Evolutionary conservation across 768 basidiomycete species (phyloP), one percentile per base, ranked within the genome.

Genomic region (Terana coerulea): DNA sequence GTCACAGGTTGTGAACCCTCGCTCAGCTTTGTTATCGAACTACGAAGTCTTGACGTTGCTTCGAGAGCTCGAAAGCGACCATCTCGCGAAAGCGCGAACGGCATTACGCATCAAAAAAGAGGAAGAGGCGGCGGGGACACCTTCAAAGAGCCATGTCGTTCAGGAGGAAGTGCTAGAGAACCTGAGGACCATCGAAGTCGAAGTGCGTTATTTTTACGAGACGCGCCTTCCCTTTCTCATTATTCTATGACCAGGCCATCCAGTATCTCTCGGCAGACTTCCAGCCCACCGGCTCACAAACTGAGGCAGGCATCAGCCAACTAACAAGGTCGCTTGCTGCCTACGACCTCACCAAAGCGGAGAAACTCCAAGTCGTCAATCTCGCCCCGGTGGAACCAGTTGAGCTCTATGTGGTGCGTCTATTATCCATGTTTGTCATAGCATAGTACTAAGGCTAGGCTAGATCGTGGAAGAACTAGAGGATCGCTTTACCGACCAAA

Each of bases 381-480:
- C 75, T 95, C 5, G 86, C 85, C 0, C 95, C 95, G 1, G 84
- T 81, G 6, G 76, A 83, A 41, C 74, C 83, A 0, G 91, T 95
- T 22, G 91, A 94, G 64, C 80, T 97, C 22, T 95, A 97, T 62
- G 87, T 91, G 51, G 93, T 95, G 57, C 40, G 91, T 78, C n/a
- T n/a, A n/a, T n/a, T n/a, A n/a, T n/a, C n/a, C n/a, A n/a, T n/a
- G n/a, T n/a, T n/a, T n/a, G n/a, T n/a, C n/a, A n/a, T n/a, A n/a
- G n/a, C n/a, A n/a, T n/a, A n/a, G n/a, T n/a, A 17, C 14, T 35
- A 25, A 17, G 10, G 5, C 22, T 12, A 37, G 19, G 22, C n/a
- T 47, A 97, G 94, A 87, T 95, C 49, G 81, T 98, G 8, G 95
- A 98, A 69, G 94, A 98, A 66, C 70, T 92, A 2, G 91, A 94